Percentiles rank a stretch among this genome's conserved stretches.
These are phyloP conservation scores for Pestalotiopsis sp. DNA, from an alignment of 2,329 filamentous ascomycete genomes.

Conservation along the genomic window DNA sequence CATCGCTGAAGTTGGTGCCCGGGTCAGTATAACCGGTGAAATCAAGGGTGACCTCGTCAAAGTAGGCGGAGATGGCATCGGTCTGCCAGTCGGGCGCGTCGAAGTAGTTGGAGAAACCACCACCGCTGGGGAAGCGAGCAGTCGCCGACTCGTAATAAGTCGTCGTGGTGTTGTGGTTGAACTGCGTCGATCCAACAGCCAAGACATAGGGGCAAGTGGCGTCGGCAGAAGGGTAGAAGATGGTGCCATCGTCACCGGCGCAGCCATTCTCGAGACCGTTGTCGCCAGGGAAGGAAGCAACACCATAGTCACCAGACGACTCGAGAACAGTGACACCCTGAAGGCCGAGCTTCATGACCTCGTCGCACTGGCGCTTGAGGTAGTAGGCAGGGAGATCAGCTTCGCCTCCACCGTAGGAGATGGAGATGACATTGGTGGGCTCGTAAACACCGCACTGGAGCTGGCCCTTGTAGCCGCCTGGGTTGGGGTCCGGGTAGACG, in stretches of 20 bases:
- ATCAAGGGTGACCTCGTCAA: slow-evolving; percentile 26
- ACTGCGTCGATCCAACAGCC: slow-evolving; percentile 39
- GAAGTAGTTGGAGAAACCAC: slow-evolving; percentile 48
- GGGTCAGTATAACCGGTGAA: slow-evolving; percentile 25
- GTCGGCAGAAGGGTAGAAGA: slow-evolving; percentile 47
- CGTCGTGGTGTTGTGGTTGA: slow-evolving; percentile 20
- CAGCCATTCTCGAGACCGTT: slow-evolving; percentile 26
- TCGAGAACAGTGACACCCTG: slow-evolving; percentile 47
- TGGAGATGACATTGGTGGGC: slow-evolving; percentile 57
- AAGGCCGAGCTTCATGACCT: slow-evolving; percentile 52
- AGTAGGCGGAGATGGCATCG: slow-evolving; percentile 39
- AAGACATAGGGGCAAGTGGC: slow-evolving; percentile 51
- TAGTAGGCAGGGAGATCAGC: slow-evolving; percentile 51
- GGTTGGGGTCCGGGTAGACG: slow-evolving; percentile 45
- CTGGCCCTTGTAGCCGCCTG: slow-evolving; percentile 47
- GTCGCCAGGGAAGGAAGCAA: slow-evolving; percentile 28
- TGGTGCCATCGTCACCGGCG: slow-evolving; percentile 33
- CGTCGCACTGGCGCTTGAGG: slow-evolving; percentile 47
- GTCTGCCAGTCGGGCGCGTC: slow-evolving; percentile 42
- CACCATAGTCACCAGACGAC: slow-evolving; percentile 40
- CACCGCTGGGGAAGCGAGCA: slow-evolving; percentile 35
- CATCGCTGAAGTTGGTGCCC: slow-evolving; percentile 13
- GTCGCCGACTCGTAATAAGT: slow-evolving; percentile 25
- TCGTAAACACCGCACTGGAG: slow-evolving; percentile 39
- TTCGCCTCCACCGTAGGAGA: slow-evolving; percentile 57